phyloP scores from a whole-genome alignment of 768 basidiomycete genomes.

The Tephrocybe rancida region DNA sequence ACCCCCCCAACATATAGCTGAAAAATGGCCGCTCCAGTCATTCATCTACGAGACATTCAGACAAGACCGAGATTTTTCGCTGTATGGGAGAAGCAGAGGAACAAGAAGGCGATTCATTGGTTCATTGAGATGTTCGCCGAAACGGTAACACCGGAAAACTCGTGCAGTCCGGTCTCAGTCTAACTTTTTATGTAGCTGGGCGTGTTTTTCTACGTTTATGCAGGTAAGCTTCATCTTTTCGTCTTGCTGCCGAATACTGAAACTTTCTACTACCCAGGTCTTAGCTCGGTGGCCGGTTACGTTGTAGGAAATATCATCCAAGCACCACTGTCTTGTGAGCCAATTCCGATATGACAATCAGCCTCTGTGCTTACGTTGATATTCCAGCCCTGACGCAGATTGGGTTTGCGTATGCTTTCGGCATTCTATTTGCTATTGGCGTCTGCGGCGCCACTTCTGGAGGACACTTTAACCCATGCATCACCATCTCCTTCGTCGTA shows the following conservation, averaged over 20 bases:
- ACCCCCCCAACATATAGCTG: neutral
- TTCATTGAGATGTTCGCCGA: constrained; percentile 65
- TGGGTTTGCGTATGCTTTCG: constrained; percentile 58
- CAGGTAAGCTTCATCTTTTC: constrained; percentile 32
- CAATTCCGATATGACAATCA: neutral
- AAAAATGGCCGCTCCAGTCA: constrained; percentile 24
- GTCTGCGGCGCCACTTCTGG: constrained; percentile 57
- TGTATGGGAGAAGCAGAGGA: constrained; percentile 52
- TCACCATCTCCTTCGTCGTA: constrained; percentile 56
- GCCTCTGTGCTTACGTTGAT: neutral
- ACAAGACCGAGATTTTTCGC: constrained; percentile 38
- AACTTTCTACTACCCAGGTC: constrained; percentile 31
- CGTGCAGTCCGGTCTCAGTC: neutral
- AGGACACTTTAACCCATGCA: constrained; percentile 66
- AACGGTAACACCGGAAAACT: constrained; percentile 36
- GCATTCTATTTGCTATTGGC: constrained; percentile 58
- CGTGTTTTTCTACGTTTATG: constrained; percentile 60
- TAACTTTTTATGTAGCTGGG: constrained; percentile 42
- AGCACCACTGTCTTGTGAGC: constrained; percentile 50
- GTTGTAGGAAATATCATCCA: constrained; percentile 47
- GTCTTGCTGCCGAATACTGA: neutral
- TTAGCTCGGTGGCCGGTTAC: constrained; percentile 57
- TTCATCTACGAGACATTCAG: constrained; percentile 45
- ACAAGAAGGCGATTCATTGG: constrained; percentile 47
- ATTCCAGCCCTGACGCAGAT: constrained; percentile 53